Conservation (phyloP, 2,329 filamentous ascomycete genomes). For the Microsporum ferrugineum region DNA sequence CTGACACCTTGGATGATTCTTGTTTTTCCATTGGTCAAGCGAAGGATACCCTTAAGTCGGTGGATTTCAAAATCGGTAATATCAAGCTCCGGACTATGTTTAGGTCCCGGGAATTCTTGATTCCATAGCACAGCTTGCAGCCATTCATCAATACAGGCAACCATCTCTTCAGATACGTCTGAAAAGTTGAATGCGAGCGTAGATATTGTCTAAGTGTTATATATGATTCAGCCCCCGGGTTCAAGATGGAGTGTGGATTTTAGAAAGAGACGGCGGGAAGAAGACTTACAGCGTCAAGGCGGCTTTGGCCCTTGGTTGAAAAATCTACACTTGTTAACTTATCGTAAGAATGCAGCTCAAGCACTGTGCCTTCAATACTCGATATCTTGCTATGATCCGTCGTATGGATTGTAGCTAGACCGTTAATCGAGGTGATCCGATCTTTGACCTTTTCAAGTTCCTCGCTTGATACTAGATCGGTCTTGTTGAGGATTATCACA, state of each 20-base stretch:
- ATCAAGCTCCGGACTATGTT: not conserved
- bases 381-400: constrained; percentile 73
- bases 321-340: constrained; percentile 63
- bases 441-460: constrained; percentile 59
- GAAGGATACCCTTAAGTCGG: constrained; percentile 69
- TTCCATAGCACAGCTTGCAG: constrained; percentile 80
- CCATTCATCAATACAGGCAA: constrained; percentile 65
- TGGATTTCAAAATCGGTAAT: constrained; percentile 62
- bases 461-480: constrained; percentile 61
- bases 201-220: constrained; percentile 56
- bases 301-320: constrained; percentile 67
- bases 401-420: constrained; percentile 69
- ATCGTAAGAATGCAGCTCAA: constrained; percentile 91
- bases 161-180: constrained; percentile 44
- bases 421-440: constrained; percentile 76
- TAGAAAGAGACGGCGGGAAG: constrained; percentile 2
- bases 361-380: constrained; percentile 67
- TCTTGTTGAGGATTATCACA: constrained; percentile 88
- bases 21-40: constrained; percentile 48
- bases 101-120: constrained; percentile 20
- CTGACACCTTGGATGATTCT: constrained; percentile 81
- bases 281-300: constrained; percentile 65
- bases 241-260: not conserved
- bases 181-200: constrained; percentile 64
- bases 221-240: not conserved